Evolutionary conservation across 345 rosid species (phyloP).

Genomic region (Lepidium didymum): DNA sequence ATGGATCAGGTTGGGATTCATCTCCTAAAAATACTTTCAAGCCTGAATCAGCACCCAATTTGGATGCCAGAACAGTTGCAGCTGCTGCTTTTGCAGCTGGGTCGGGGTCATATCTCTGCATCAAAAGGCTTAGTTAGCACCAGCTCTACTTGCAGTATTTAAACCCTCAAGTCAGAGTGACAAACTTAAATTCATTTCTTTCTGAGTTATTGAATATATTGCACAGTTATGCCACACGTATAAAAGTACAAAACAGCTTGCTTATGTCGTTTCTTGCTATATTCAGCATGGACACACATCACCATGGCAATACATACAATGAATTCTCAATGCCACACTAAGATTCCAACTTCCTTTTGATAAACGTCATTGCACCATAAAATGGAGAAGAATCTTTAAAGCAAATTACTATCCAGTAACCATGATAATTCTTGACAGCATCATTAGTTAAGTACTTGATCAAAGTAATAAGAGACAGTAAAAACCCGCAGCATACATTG

Average conservation of each 20-base stretch:
- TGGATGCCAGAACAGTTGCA: slow-evolving; percentile 91
- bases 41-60: slow-evolving; percentile 90
- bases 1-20: slow-evolving; percentile 40
- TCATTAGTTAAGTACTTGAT: not conserved
- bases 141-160: not conserved
- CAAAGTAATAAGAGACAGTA: not conserved
- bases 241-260: not conserved
- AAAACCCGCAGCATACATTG: not conserved
- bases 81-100: slow-evolving; percentile 99
- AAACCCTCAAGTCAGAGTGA: slow-evolving; percentile 1
- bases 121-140: slow-evolving; percentile 16
- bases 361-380: not conserved
- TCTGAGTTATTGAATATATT: not conserved
- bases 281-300: not conserved
- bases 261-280: not conserved
- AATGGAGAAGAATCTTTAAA: not conserved
- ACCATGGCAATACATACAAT: not conserved
- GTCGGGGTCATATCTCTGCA: slow-evolving; percentile 92
- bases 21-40: slow-evolving; percentile 70
- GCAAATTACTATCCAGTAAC: not conserved
- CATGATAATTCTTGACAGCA: not conserved
- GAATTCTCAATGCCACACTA: not conserved
- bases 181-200: not conserved
- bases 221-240: not conserved
- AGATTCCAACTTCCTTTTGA: not conserved